These are phyloP conservation scores for Pichia inconspicua DNA, from an alignment of 1,139 yeast species.

Conservation along the genomic window DNA sequence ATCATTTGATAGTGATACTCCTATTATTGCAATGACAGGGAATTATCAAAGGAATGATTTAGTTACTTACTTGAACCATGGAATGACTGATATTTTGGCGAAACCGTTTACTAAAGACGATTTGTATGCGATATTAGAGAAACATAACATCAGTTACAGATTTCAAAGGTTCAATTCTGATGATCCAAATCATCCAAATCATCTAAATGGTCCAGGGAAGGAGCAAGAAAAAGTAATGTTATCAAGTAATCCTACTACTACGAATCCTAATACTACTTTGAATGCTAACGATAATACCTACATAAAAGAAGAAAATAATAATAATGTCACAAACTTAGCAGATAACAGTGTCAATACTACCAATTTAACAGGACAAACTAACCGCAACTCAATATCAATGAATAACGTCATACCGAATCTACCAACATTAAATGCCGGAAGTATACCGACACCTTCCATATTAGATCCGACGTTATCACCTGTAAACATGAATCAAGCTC, in stretches of 20 bases:
- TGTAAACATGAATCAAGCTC: not conserved
- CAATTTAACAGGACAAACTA: not conserved
- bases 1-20: constrained; percentile 73
- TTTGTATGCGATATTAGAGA: constrained; percentile 63
- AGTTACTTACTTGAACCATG: constrained; percentile 74
- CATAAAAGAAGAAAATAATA: not conserved
- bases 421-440: constrained; percentile 1
- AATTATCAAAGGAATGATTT: constrained; percentile 75
- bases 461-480: constrained; percentile 10
- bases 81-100: constrained; percentile 86
- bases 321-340: not conserved
- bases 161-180: constrained; percentile 11
- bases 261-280: not conserved
- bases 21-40: constrained; percentile 92
- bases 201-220: not conserved
- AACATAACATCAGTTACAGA: constrained; percentile 38
- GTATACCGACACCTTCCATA: constrained; percentile 7
- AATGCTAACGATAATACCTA: not conserved
- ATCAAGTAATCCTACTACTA: not conserved
- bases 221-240: not conserved
- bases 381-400: not conserved
- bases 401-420: constrained; percentile 1
- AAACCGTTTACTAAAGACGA: constrained; percentile 89
- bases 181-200: not conserved
- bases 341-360: not conserved